Percentiles rank a stretch among this genome's conserved stretches.
Evolutionary conservation across 2,329 filamentous ascomycete species (phyloP).

Genomic region (Escovopsis weberi): DNA sequence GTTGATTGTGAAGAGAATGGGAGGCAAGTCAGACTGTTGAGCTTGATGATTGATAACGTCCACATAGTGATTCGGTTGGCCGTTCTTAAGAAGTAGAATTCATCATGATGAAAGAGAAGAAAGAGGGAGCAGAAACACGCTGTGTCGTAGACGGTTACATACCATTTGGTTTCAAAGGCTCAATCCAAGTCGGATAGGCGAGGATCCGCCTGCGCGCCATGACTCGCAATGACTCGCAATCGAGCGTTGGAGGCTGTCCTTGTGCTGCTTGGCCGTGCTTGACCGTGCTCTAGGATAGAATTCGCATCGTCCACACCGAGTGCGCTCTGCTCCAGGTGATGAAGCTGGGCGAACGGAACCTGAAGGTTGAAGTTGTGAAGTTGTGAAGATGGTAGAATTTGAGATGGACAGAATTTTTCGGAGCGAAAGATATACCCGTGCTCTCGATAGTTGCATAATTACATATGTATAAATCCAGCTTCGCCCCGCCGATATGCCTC

Average conservation of each 20-base stretch:
- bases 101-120: conserved; percentile 30
- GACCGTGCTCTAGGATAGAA: too few relatives aligned
- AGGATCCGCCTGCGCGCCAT: too few relatives aligned
- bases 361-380: background rate
- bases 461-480: conserved; percentile 1
- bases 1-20: background rate
- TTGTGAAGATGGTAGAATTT: background rate
- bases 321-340: too few relatives aligned
- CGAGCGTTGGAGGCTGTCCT: too few relatives aligned
- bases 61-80: conserved; percentile 49
- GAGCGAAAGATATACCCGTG: conserved; percentile 1
- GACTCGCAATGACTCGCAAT: too few relatives aligned
- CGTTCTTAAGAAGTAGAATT: conserved; percentile 47
- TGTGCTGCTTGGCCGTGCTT: too few relatives aligned
- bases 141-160: conserved; percentile 1
- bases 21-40: conserved; percentile 43
- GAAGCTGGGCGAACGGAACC: background rate
- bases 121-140: conserved; percentile 2
- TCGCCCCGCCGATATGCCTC: background rate
- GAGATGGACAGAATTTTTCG: background rate
- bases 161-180: background rate
- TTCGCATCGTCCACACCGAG: too few relatives aligned
- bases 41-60: conserved; percentile 44
- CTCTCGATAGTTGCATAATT: conserved; percentile 8
- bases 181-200: too few relatives aligned